Evolutionary conservation across 2,329 filamentous ascomycete genomes (phyloP).

Genomic region (Colletotrichum musae): DNA sequence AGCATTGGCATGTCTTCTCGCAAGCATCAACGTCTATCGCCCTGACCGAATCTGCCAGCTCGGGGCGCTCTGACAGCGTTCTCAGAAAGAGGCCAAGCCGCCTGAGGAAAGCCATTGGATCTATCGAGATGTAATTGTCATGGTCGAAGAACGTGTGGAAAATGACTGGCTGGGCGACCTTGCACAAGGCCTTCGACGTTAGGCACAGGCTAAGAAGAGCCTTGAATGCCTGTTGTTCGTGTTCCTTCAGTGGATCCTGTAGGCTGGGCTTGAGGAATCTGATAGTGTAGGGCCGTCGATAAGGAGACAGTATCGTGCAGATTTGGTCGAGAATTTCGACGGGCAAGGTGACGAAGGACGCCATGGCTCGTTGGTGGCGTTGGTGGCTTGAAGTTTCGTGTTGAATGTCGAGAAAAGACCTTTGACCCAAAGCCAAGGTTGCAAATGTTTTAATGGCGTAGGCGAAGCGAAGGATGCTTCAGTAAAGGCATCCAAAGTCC

Average conservation of each 20-base stretch:
- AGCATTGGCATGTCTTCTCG: background rate
- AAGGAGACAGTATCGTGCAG: background rate
- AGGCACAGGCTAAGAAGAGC: background rate
- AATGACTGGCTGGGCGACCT: background rate
- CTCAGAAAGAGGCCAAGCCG: background rate
- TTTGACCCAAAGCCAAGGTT: too few relatives aligned
- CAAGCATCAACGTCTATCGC: background rate
- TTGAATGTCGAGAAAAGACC: too few relatives aligned
- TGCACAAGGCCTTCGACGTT: background rate
- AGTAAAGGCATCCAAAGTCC: too few relatives aligned
- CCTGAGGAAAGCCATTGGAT: background rate
- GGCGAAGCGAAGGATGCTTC: too few relatives aligned
- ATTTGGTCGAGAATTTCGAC: conserved; percentile 3
- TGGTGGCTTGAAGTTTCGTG: background rate
- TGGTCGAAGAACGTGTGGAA: background rate
- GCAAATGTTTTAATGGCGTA: too few relatives aligned
- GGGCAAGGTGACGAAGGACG: background rate
- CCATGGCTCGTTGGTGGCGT: background rate
- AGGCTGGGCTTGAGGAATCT: background rate
- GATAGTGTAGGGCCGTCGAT: background rate
- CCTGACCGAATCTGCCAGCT: background rate
- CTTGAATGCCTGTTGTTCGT: background rate
- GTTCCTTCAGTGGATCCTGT: background rate
- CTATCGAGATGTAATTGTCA: background rate
- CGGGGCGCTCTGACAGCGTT: background rate